Base-by-base conservation (phyloP, 805 yeast genomes). In the Nakazawaea wyomingensis region DNA sequence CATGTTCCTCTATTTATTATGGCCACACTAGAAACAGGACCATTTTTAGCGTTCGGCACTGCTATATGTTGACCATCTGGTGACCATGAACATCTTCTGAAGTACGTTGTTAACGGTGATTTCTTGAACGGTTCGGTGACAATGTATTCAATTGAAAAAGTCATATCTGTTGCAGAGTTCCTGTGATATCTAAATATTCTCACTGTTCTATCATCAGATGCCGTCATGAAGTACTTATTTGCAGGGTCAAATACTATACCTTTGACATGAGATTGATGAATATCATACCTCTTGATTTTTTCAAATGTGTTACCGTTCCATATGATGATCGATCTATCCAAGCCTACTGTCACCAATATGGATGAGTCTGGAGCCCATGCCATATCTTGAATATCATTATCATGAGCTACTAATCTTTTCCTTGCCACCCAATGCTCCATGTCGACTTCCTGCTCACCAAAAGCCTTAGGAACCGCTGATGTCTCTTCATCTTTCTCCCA, bases 171-270 rank as follows among this genome's bases (percentile, higher is more conserved):
- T 5, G 76, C 69, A 4, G 84, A 76, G 10, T 80, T 73, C 45
- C 81, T 78, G 52, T 88, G 88, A 60, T 90, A 93, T 45, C 97
- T 71, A 58, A 91, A 86, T 21, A 93, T 78, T 46, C 95, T 74
- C 38, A 91, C 80, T 0, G 96, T 84, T 55, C 99, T 72, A 62
- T 93, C 99, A 62, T 93, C 99, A 1, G 96, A 85, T 18, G 95
- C 90, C 0, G 99, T 91, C 6, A 96, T 97, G 66, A 93, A 93
- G 61, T 88, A 93, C 64, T 93, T 93, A 61, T 89, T 89, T 3
- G 99, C 99, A 0, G 99, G 99, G 59, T 93, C 99, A 62, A 93
- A 93, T 1, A 91, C 91, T 10, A 93, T 86, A 45, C 99, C 98
- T 62, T 93, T 93, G 21, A 93, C 97, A 65, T 86, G 91, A 2